phyloP scores from a whole-genome alignment of 169 alveolate genomes.

The Amoebophrya sp. region DNA sequence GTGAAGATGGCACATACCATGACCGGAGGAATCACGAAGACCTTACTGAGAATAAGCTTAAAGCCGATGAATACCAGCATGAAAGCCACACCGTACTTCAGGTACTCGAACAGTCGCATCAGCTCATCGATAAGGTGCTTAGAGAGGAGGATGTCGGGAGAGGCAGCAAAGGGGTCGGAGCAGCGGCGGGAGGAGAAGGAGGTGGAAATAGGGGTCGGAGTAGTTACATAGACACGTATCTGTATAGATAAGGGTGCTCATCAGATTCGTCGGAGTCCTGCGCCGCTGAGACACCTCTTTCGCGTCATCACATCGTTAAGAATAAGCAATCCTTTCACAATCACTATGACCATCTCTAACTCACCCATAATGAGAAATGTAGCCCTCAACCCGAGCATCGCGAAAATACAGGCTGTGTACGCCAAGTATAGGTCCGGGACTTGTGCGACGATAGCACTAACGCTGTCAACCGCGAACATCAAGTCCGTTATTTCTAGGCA shows the following conservation, averaged over 20 bases:
- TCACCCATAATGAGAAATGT: background rate
- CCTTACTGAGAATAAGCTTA: background rate
- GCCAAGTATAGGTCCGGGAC: conserved; percentile 4
- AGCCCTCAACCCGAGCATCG: background rate
- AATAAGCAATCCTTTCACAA: no score
- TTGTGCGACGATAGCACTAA: background rate
- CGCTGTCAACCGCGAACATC: background rate
- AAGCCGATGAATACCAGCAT: background rate
- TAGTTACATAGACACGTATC: no score
- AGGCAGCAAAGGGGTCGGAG: no score
- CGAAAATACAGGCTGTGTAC: background rate
- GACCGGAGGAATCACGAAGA: background rate
- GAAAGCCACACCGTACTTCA: background rate
- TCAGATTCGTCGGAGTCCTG: no score
- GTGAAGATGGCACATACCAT: background rate
- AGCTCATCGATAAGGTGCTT: no score
- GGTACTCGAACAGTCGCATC: background rate
- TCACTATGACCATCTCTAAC: no score
- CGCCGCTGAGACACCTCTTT: no score
- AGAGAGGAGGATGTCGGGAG: no score
- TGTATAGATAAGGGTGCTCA: no score
- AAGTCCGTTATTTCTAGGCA: background rate
- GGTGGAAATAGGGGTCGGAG: no score
- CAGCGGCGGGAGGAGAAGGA: no score
- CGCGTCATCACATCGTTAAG: no score